Evolutionary conservation across 78 protist genomes (phyloP).

Genomic region (Tieghemostelium lacteum): DNA sequence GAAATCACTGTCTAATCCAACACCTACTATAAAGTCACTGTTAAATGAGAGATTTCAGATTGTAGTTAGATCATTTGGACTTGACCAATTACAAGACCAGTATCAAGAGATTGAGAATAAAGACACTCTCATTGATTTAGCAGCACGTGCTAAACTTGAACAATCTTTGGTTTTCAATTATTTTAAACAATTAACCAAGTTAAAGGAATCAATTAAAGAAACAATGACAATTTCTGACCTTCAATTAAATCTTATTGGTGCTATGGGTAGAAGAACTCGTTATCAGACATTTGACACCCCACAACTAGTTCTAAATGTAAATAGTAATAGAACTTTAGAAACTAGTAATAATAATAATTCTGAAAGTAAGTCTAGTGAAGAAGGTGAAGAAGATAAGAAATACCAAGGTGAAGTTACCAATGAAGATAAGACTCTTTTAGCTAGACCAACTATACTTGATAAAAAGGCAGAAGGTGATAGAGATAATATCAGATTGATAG

Average conservation of each 20-base stretch:
- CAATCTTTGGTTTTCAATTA: slow-evolving; percentile 40
- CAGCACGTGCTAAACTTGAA: slow-evolving; percentile 15
- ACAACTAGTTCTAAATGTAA: slow-evolving; percentile 76
- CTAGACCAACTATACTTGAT: slow-evolving; percentile 39
- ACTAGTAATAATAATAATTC: neutral
- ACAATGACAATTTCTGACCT: slow-evolving; percentile 40
- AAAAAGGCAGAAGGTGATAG: neutral
- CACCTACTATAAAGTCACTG: slow-evolving; percentile 53
- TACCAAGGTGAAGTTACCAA: slow-evolving; percentile 68
- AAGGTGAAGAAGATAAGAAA: neutral
- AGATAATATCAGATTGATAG: slow-evolving; percentile 28
- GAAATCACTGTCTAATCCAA: slow-evolving; percentile 28
- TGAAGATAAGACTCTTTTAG: slow-evolving; percentile 60
- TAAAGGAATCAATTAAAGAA: slow-evolving; percentile 23
- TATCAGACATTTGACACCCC: slow-evolving; percentile 83
- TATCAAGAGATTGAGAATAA: neutral
- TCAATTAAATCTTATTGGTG: slow-evolving; percentile 78
- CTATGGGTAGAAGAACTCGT: slow-evolving; percentile 84
- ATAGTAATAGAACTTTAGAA: neutral
- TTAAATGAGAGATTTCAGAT: slow-evolving; percentile 57
- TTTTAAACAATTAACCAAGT: slow-evolving; percentile 22
- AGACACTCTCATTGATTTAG: slow-evolving; percentile 29
- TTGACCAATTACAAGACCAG: neutral
- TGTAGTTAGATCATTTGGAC: slow-evolving; percentile 20
- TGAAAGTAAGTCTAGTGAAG: too few species aligned